These are phyloP conservation scores for Eucalyptus cloeziana DNA, from an alignment of 345 rosid genomes.

Conservation along the genomic window DNA sequence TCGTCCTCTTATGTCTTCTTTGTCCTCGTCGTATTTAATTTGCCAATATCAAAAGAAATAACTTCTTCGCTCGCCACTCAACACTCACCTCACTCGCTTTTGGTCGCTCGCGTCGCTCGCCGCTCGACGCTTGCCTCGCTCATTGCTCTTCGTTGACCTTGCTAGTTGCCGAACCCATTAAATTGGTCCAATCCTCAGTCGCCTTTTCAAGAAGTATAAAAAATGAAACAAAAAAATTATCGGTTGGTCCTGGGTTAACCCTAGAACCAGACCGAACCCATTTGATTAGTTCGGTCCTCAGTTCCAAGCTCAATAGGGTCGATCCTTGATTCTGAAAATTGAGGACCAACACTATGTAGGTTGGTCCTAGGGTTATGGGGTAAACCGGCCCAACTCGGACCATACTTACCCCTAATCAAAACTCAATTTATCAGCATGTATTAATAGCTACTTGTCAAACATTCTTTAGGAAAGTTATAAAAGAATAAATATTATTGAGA, in stretches of 20 bases:
- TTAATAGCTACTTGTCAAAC: too few species aligned
- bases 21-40: too few species aligned
- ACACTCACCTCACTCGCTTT: accelerated
- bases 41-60: accelerated
- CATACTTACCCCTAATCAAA: too few species aligned
- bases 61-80: accelerated
- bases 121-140: accelerated
- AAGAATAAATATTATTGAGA: not conserved
- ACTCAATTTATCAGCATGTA: too few species aligned
- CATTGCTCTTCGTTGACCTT: too few species aligned
- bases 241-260: accelerated
- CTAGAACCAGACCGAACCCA: accelerated
- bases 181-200: accelerated
- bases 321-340: accelerated
- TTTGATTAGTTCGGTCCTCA: accelerated
- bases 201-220: too few species aligned
- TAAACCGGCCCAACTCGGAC: accelerated
- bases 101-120: accelerated
- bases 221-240: too few species aligned
- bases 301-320: accelerated
- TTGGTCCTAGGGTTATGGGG: too few species aligned
- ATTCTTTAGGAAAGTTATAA: too few species aligned
- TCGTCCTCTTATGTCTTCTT: too few species aligned
- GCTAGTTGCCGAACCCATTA: accelerated
- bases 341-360: accelerated